These are phyloP conservation scores for Coniochaeta sp. DNA, from an alignment of 2,329 filamentous ascomycete genomes.

Conservation along the genomic window DNA sequence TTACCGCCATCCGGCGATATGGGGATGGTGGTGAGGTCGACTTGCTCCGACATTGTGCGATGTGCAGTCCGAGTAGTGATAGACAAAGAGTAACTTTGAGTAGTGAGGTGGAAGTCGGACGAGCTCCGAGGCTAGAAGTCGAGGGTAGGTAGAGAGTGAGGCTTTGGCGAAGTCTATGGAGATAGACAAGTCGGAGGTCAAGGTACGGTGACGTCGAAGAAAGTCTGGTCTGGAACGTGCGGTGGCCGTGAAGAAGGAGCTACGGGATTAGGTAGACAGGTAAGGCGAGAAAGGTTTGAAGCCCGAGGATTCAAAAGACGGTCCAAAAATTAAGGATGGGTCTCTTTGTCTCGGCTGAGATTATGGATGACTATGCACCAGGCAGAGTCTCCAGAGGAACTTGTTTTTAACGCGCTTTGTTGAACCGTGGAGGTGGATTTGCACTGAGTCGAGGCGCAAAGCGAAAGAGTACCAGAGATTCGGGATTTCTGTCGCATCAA, in stretches of 20 bases:
- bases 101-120: not conserved
- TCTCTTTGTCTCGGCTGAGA: conserved; percentile 5
- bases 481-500: not conserved
- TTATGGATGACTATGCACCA: conserved; percentile 16
- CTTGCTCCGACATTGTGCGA: conserved; percentile 40
- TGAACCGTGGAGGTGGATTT: not conserved
- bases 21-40: conserved; percentile 61
- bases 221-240: not conserved
- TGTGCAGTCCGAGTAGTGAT: not conserved
- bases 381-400: conserved; percentile 14
- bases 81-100: not conserved
- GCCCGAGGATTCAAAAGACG: not conserved
- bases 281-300: not conserved
- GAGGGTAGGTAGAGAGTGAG: not conserved
- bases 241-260: not conserved
- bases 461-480: not conserved
- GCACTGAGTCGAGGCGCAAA: conserved; percentile 1
- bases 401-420: not conserved
- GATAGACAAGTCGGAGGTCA: not conserved
- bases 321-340: not conserved
- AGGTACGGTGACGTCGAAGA: not conserved
- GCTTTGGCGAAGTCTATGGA: not conserved
- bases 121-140: not conserved
- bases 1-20: conserved; percentile 58
- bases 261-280: not conserved